Evolutionary conservation across 2,329 filamentous ascomycete species (phyloP), one percentile per base, ranked within the genome.

Genomic region (Cladosporium oxysporum): DNA sequence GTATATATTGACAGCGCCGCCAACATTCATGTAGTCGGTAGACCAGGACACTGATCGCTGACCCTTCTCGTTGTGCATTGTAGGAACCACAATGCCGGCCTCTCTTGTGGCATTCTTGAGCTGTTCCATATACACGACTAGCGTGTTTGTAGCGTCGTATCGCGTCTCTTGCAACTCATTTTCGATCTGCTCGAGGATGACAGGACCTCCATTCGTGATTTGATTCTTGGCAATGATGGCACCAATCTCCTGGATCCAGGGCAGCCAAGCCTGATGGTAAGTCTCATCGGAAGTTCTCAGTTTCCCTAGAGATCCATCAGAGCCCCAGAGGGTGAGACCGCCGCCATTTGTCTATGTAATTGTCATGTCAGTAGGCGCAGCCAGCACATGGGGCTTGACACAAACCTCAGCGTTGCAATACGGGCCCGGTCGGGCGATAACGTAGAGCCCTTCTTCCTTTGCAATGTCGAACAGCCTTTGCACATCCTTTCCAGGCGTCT

Each of bases 401-500:
- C 2, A 29, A 18, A 52, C 50, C 50, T 53, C 50, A 53, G 50
- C 50, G 31, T 53, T 53, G 6, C 50, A 53, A 11, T 53, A 53
- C 23, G 50, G 50, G 26, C 68, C 68, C 11, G 70, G 71, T 16
- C 67, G 76, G 28, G 91, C 91, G 64, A 95, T 83, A 0, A 96
- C 82, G 71, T 91, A 95, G 52, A 96, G 86, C 0, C 91, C 91
- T 10, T 90, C 88, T 68, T 90, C 78, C 28, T 83, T 82, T 0
- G 91, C 91, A 4, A 90, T 91, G 6, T 90, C 87, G 70, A 93
- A 92, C 78, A 95, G 93, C 0, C 88, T 88, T 69, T 91, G 84
- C 3, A 91, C 80, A 16, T 85, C 88, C 71, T 93, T 91, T 0
- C 91, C 91, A 1, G 91, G 87, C 0, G 88, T 88, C 12, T 81